A percentile compares a stretch with the other conserved stretches of the same genome.
Evolutionary conservation across 2,329 filamentous ascomycete species (phyloP).

Genomic region (Colletotrichum phormii): DNA sequence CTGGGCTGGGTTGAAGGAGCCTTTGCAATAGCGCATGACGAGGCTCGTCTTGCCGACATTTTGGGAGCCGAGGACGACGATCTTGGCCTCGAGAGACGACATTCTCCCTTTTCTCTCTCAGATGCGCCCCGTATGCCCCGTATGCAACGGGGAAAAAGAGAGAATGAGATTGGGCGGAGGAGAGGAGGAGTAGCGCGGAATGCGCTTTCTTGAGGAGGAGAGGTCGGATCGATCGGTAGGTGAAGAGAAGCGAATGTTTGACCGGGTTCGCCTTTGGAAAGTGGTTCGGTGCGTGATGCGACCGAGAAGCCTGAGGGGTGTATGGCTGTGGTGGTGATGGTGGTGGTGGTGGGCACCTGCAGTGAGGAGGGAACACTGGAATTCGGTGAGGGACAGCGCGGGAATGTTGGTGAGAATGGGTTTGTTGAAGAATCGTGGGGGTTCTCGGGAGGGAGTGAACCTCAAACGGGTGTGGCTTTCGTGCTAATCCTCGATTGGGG

Average conservation of each 20-base stretch:
- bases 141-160: too few relatives aligned
- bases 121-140: neutral
- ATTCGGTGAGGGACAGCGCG: neutral
- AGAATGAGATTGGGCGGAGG: too few relatives aligned
- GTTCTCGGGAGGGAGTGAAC: neutral
- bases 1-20: slow-evolving; percentile 74
- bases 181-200: too few relatives aligned
- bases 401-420: slow-evolving; percentile 14
- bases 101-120: slow-evolving; percentile 39
- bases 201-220: too few relatives aligned
- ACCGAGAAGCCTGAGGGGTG: too few relatives aligned
- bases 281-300: too few relatives aligned
- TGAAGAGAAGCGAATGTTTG: too few relatives aligned
- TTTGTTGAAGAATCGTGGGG: slow-evolving; percentile 16
- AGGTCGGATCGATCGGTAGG: too few relatives aligned
- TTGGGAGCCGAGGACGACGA: slow-evolving; percentile 83
- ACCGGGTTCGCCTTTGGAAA: too few relatives aligned
- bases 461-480: slow-evolving; percentile 22
- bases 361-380: neutral
- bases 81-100: slow-evolving; percentile 82
- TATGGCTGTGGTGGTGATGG: neutral
- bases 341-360: slow-evolving; percentile 7
- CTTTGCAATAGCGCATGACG: slow-evolving; percentile 81
- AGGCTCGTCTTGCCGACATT: slow-evolving; percentile 84
- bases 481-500: slow-evolving; percentile 24